Evolutionary conservation across 306 rosid species (phyloP).

Genomic region (Mimosa pudica): DNA sequence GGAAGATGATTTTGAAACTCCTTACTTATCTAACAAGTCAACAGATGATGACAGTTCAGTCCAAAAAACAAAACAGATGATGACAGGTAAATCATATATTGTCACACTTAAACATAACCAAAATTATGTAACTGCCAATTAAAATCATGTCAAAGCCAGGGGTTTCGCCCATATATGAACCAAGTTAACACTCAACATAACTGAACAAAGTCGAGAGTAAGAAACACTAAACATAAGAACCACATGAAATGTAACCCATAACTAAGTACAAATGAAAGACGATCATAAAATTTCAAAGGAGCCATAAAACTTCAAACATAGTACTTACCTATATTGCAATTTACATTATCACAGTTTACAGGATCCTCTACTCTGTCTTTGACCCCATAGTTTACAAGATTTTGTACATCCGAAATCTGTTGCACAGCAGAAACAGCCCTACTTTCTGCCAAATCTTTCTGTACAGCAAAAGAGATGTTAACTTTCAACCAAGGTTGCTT

Average conservation of each 20-base stretch:
- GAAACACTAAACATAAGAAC: background rate
- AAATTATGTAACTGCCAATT: slow-evolving; percentile 20
- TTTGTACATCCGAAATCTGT: slow-evolving; percentile 35
- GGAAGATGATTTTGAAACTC: slow-evolving; percentile 30
- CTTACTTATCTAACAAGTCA: slow-evolving; percentile 17
- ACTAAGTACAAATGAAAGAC: background rate
- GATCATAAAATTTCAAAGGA: slow-evolving; percentile 33
- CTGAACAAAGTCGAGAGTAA: background rate
- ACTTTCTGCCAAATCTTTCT: slow-evolving; percentile 44
- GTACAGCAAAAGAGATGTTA: slow-evolving; percentile 32
- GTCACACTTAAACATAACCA: slow-evolving; percentile 31
- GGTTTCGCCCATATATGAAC: background rate
- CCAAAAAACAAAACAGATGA: background rate
- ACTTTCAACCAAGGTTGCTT: slow-evolving; percentile 31
- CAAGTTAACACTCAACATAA: background rate
- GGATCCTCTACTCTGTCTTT: slow-evolving; percentile 39
- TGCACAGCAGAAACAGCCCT: slow-evolving; percentile 35
- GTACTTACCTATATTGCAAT: slow-evolving; percentile 57
- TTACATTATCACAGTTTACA: slow-evolving; percentile 34
- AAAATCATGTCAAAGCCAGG: background rate
- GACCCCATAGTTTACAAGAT: slow-evolving; percentile 27
- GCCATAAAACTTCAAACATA: slow-evolving; percentile 13
- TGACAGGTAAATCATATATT: slow-evolving; percentile 16
- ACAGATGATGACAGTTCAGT: background rate
- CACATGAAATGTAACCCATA: slow-evolving; percentile 1